Percentiles rank a stretch among this genome's conserved stretches.
These are phyloP conservation scores for Gentiana dahurica DNA, from an alignment of 257 asterid species.

Conservation along the genomic window DNA sequence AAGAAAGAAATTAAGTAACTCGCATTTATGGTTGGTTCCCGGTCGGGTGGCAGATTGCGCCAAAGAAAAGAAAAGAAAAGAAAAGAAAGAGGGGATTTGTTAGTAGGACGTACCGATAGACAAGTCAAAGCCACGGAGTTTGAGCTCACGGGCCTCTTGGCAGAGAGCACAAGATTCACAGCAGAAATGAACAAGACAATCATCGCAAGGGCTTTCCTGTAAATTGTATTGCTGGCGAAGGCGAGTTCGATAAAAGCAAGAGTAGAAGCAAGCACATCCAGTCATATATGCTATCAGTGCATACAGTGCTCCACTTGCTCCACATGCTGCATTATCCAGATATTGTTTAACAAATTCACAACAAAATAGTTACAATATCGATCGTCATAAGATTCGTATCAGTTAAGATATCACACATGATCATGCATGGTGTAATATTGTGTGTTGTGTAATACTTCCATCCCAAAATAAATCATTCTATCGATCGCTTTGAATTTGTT, in stretches of 20 bases:
- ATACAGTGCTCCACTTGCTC: slow-evolving; percentile 11
- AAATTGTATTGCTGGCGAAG: slow-evolving; percentile 13
- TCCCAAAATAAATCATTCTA: too few species aligned
- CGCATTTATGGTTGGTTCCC: too few species aligned
- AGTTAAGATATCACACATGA: too few species aligned
- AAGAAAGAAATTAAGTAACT: neutral
- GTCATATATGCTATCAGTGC: neutral
- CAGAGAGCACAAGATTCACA: slow-evolving; percentile 23
- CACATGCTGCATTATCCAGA: slow-evolving; percentile 2
- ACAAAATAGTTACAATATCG: too few species aligned
- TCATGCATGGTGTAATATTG: too few species aligned
- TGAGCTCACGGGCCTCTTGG: slow-evolving; percentile 25
- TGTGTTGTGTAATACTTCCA: too few species aligned
- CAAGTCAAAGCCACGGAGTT: slow-evolving; percentile 18
- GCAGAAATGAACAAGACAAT: slow-evolving; percentile 18
- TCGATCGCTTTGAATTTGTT: too few species aligned
- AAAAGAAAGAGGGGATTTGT: neutral
- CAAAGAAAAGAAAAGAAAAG: neutral
- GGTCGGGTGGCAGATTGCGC: too few species aligned
- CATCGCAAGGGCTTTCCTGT: slow-evolving; percentile 12
- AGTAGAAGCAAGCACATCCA: slow-evolving; percentile 15
- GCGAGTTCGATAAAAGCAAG: slow-evolving; percentile 16
- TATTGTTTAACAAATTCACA: neutral
- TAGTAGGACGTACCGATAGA: neutral
- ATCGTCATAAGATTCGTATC: too few species aligned